A percentile compares a stretch with the other conserved stretches of the same genome.
These are phyloP conservation scores for Colletotrichum orbiculare DNA, from an alignment of 2,329 filamentous ascomycete genomes.

Conservation along the genomic window DNA sequence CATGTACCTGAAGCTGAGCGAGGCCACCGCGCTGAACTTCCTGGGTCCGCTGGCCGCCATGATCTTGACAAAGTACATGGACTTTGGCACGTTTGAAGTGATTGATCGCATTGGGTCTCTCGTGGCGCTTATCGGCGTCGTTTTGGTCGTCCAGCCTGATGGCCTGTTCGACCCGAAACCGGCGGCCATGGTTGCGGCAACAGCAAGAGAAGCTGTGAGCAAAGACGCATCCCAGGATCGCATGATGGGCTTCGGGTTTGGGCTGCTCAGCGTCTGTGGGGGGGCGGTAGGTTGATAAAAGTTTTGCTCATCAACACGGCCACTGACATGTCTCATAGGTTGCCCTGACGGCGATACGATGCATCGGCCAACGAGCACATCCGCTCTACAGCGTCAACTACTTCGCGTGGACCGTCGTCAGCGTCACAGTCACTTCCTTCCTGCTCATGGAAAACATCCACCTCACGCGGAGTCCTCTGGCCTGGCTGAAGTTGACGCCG, in stretches of 20 bases:
- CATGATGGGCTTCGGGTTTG: conserved; percentile 29
- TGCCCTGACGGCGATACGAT: conserved; percentile 25
- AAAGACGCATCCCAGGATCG: neutral
- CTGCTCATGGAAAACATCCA: conserved; percentile 15
- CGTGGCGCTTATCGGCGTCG: conserved; percentile 19
- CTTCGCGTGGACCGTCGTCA: conserved; percentile 26
- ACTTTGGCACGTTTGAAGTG: conserved; percentile 21
- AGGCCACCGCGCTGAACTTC: conserved; percentile 30
- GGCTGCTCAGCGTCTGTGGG: conserved; percentile 17
- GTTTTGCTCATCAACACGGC: too few relatives aligned
- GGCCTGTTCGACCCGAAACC: conserved; percentile 7
- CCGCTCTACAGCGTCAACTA: conserved; percentile 21
- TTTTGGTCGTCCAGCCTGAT: conserved; percentile 28
- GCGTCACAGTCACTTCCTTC: conserved; percentile 1
- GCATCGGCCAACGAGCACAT: conserved; percentile 14
- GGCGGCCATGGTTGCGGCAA: neutral
- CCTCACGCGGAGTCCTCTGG: conserved; percentile 8
- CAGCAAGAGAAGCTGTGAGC: neutral
- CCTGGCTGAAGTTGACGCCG: conserved; percentile 24
- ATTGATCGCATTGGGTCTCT: conserved; percentile 17
- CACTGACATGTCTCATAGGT: neutral
- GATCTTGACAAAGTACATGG: conserved; percentile 23
- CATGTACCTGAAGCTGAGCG: conserved; percentile 31
- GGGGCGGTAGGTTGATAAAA: conserved; percentile 7
- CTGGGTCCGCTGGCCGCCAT: conserved; percentile 25